Evolutionary conservation across 179 eudicot species (phyloP).

Genomic region (Amaranthus tricolor): DNA sequence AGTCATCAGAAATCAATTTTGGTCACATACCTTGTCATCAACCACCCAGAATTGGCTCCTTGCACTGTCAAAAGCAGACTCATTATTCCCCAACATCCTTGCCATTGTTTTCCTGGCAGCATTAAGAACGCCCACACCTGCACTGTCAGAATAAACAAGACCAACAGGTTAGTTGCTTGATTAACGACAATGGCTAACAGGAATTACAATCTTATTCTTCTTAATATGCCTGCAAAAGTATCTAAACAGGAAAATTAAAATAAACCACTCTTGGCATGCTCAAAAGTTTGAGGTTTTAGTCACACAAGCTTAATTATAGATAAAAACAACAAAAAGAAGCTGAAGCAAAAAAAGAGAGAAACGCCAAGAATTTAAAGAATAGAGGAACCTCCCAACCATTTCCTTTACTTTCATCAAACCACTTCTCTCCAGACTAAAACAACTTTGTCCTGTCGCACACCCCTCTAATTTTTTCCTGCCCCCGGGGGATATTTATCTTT

Average conservation of each 20-base stretch:
- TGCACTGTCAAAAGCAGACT: slow-evolving; percentile 90
- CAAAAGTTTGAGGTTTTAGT: slow-evolving; percentile 1
- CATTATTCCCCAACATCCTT: slow-evolving; percentile 90
- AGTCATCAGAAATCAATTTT: not conserved
- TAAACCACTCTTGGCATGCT: not conserved
- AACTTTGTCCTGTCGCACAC: too few relatives aligned
- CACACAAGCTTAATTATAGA: not conserved
- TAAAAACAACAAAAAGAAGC: not conserved
- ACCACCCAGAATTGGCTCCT: slow-evolving; percentile 97
- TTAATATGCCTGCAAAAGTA: not conserved
- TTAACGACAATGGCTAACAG: not conserved
- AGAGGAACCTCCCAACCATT: not conserved
- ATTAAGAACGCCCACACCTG: slow-evolving; percentile 97
- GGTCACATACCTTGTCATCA: slow-evolving; percentile 74
- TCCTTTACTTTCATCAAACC: not conserved
- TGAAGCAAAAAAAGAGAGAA: not conserved
- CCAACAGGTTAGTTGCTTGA: slow-evolving; percentile 6
- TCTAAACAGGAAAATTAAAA: not conserved
- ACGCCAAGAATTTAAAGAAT: not conserved
- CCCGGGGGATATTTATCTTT: too few relatives aligned
- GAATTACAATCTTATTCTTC: not conserved
- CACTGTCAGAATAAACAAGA: slow-evolving; percentile 49
- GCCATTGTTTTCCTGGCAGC: slow-evolving; percentile 99
- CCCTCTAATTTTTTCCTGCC: too few relatives aligned
- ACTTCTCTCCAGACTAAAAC: too few relatives aligned